Base-by-base conservation (phyloP, 140 eudicot species). In the Anethum foeniculum region DNA sequence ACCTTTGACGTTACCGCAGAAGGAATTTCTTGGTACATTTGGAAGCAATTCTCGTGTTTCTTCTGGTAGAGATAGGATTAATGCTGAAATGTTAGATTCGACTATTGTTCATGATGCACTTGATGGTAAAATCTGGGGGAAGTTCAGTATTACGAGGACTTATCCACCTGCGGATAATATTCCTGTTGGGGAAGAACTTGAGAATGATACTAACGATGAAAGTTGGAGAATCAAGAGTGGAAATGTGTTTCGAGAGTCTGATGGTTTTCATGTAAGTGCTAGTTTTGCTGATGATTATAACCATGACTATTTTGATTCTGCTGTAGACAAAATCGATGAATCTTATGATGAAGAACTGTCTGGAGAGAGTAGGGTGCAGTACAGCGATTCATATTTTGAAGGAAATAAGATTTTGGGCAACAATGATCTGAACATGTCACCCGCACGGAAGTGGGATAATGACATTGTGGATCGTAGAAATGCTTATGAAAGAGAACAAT, bases 231-330 rank as follows among this genome's bases (percentile, higher is more conserved):
- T 27, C 3, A 68, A 43, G 48, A 62, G n/a, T 38, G 75, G 68
- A 47, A 21, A 19, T 18, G 38, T 32, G 58, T 30, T 64, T 81
- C 30, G 32, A 9, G 30, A 69, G 34, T 49, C 56, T 9, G 78
- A 64, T 56, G 60, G 58, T 39, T 39, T 77, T 18, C 44, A 77
- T 71, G 76, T 73, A 32, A 80, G n/a, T 3, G 60, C 64, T 8
- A 52, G 48, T 48, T 41, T 74, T 49, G 80, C 43, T 75, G 86
- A 87, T 21, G 60, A 67, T 30, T 62, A 87, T 51, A 54, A 69
- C 60, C 28, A 14, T 43, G 52, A 41, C 28, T 80, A 10, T 47
- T 32, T 75, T 16, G 83, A 69, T 16, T 69, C 64, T 52, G 19
- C 21, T 41, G 52, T 30, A 25, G 86, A 78, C 49, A 73, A 52